Evolutionary conservation across 192 early-diverging fungal genomes (phyloP).

Genomic region (Rhizoclosmatium sp.): DNA sequence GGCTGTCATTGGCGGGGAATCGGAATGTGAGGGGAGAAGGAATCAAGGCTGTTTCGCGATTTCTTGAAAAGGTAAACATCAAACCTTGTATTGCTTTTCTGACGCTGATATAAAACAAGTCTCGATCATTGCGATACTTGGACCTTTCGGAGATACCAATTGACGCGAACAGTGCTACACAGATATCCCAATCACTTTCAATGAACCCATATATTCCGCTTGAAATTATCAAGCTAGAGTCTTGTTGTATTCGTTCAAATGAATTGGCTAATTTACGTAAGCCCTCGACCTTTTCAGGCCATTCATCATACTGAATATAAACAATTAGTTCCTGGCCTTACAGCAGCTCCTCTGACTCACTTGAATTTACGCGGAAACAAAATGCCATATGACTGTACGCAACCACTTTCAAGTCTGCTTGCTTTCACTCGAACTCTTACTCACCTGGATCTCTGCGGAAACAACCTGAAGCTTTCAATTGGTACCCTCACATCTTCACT

Average conservation of each 20-base stretch:
- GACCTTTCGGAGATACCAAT: background rate
- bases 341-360: background rate
- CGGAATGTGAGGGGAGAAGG: background rate
- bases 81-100: too few species aligned
- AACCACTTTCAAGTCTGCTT: background rate
- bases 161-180: background rate
- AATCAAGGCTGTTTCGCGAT: background rate
- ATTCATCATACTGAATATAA: background rate
- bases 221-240: background rate
- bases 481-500: background rate
- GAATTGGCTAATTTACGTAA: background rate
- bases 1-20: background rate
- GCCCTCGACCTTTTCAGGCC: background rate
- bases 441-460: background rate
- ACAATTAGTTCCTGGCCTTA: background rate
- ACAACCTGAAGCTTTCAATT: background rate
- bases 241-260: background rate
- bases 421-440: background rate
- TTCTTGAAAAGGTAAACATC: background rate
- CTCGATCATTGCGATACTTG: background rate
- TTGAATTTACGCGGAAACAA: background rate
- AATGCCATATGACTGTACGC: slow-evolving; percentile 1
- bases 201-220: background rate
- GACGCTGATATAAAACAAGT: too few species aligned
- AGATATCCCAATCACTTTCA: background rate